A percentile compares a stretch with the other conserved stretches of the same genome.
These are phyloP conservation scores for Colletotrichum chrysophilum DNA, from an alignment of 2,329 filamentous ascomycete species.

Conservation along the genomic window DNA sequence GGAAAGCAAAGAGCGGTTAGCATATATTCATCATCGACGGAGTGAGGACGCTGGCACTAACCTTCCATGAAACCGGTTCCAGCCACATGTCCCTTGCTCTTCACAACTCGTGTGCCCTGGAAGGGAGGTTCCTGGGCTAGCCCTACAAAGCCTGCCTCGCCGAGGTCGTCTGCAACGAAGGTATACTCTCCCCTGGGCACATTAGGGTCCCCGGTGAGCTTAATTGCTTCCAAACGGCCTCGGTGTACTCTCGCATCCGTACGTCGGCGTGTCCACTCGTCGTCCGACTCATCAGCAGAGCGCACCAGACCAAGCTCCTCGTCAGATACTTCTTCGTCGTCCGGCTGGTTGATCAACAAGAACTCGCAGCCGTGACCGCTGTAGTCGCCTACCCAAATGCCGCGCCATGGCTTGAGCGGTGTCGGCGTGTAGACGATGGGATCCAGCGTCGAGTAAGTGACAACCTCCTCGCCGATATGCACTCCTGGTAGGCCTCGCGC, in stretches of 20 bases:
- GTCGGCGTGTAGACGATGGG: constrained; percentile 82
- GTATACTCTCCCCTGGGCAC: constrained; percentile 86
- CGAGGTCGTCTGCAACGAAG: constrained; percentile 81
- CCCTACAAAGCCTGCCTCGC: constrained; percentile 66
- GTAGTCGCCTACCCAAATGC: constrained; percentile 94
- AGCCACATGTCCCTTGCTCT: constrained; percentile 79
- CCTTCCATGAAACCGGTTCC: constrained; percentile 72
- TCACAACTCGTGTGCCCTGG: constrained; percentile 74
- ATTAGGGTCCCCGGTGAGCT: constrained; percentile 90
- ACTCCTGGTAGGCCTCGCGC: constrained; percentile 39
- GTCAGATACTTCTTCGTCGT: constrained; percentile 51
- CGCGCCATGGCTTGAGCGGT: constrained; percentile 78
- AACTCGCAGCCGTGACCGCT: constrained; percentile 90
- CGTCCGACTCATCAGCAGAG: constrained; percentile 45
- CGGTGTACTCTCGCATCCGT: constrained; percentile 57
- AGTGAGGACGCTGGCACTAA: constrained; percentile 45
- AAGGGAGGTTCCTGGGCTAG: constrained; percentile 72
- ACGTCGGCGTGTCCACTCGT: constrained; percentile 50
- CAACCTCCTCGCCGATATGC: constrained; percentile 58
- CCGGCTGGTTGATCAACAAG: constrained; percentile 78
- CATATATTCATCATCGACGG: neutral
- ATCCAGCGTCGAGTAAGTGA: constrained; percentile 76
- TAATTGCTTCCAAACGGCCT: constrained; percentile 81
- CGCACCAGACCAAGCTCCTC: constrained; percentile 45
- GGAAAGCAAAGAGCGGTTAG: neutral